Evolutionary conservation across 73 alveolate species (phyloP).

Genomic region (Paraurostyla sp.): DNA sequence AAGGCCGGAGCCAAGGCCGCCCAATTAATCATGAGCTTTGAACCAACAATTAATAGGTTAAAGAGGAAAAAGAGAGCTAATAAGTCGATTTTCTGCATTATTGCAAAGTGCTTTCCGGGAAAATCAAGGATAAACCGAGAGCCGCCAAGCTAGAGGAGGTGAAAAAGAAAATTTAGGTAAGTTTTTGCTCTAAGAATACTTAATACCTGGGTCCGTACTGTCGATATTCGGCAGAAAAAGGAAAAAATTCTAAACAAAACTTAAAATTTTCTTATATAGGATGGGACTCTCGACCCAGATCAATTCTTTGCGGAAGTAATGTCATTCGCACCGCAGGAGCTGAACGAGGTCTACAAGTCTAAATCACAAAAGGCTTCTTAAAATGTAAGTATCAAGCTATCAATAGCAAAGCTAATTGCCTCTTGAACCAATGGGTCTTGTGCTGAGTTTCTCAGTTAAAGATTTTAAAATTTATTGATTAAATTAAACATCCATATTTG

Average conservation of each 20-base stretch:
- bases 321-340: constrained; percentile 31
- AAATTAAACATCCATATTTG: constrained; percentile 34
- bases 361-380: neutral
- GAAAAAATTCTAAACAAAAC: neutral
- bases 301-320: constrained; percentile 31
- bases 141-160: constrained; percentile 43
- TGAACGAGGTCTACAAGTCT: constrained; percentile 2
- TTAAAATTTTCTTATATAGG: neutral
- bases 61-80: constrained; percentile 16
- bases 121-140: constrained; percentile 18
- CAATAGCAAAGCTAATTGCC: too few relatives aligned
- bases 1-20: neutral
- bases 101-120: constrained; percentile 32
- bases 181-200: neutral
- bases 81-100: constrained; percentile 20
- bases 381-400: too few relatives aligned
- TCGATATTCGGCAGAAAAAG: neutral
- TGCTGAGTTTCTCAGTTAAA: too few relatives aligned
- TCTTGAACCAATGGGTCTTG: too few relatives aligned
- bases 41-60: neutral
- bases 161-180: constrained; percentile 29
- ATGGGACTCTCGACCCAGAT: neutral
- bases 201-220: constrained; percentile 1
- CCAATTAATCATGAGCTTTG: neutral
- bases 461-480: neutral